A percentile compares a stretch with the other conserved stretches of the same genome.
Conservation (phyloP, 2,329 filamentous ascomycete genomes). For the Rasamsonia emersonii region DNA sequence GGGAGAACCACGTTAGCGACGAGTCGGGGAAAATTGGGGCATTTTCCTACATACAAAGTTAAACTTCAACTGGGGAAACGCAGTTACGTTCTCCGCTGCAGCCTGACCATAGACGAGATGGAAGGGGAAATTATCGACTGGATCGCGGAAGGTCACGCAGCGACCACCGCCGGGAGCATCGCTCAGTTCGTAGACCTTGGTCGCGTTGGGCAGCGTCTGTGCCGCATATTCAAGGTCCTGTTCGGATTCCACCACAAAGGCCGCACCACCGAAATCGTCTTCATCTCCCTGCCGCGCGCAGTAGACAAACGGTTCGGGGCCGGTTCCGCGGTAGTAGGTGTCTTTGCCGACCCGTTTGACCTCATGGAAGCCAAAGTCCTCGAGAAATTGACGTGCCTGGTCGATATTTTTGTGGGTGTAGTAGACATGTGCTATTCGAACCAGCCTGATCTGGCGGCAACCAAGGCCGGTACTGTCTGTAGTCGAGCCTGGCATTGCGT, state of each 20-base stretch:
- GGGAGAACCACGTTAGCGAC: too few species aligned
- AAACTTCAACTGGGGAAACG: constrained; percentile 8
- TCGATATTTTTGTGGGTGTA: constrained; percentile 14
- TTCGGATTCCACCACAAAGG: constrained; percentile 10
- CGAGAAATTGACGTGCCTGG: constrained; percentile 10
- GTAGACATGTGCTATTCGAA: constrained; percentile 12
- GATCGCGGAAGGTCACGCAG: constrained; percentile 26
- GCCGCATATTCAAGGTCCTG: constrained; percentile 9
- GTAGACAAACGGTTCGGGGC: constrained; percentile 12
- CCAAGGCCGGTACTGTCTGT: too few species aligned
- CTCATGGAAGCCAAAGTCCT: constrained; percentile 11
- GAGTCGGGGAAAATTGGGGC: not conserved
- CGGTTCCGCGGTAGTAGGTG: constrained; percentile 12
- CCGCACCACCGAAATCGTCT: constrained; percentile 8
- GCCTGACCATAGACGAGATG: constrained; percentile 28
- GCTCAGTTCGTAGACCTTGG: constrained; percentile 1
- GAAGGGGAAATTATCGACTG: constrained; percentile 26
- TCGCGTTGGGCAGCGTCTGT: constrained; percentile 3
- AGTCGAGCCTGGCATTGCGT: too few species aligned
- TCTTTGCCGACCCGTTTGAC: constrained; percentile 7
- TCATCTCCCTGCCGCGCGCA: constrained; percentile 7
- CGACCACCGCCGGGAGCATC: constrained; percentile 28
- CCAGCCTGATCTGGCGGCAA: constrained; percentile 6
- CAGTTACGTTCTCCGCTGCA: constrained; percentile 7
- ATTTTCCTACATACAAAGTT: constrained; percentile 13